Evolutionary conservation across 2,329 filamentous ascomycete species (phyloP).

Genomic region (Annulohypoxylon truncatum): DNA sequence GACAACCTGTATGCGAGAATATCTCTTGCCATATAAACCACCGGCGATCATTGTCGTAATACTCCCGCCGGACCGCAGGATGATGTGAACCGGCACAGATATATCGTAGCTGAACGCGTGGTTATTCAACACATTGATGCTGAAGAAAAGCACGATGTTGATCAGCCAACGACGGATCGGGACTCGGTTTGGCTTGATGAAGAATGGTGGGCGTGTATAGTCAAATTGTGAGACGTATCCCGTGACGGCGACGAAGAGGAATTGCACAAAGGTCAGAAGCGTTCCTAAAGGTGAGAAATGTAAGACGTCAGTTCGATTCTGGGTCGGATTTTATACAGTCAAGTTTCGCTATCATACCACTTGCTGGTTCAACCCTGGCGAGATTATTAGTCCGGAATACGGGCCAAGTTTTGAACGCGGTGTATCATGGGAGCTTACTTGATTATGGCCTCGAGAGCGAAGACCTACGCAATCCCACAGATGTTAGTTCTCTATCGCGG

Average conservation of each 20-base stretch:
- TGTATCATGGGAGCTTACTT: constrained; percentile 70
- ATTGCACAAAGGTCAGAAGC: constrained; percentile 89
- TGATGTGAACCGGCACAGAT: constrained; percentile 96
- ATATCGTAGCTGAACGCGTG: constrained; percentile 98
- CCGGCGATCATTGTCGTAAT: constrained; percentile 96
- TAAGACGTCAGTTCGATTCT: constrained; percentile 22
- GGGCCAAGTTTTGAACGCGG: constrained; percentile 24
- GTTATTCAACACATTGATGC: constrained; percentile 96
- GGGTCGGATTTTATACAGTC: constrained; percentile 15
- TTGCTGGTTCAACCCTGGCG: constrained; percentile 80
- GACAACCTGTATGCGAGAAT: constrained; percentile 81
- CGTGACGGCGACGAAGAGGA: constrained; percentile 81
- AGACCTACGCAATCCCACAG: constrained; percentile 72
- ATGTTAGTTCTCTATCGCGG: constrained; percentile 29
- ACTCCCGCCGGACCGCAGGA: constrained; percentile 92
- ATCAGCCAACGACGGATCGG: constrained; percentile 86
- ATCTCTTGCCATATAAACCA: constrained; percentile 85
- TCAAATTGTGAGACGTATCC: constrained; percentile 83
- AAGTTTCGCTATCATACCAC: constrained; percentile 66
- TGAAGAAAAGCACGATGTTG: constrained; percentile 91
- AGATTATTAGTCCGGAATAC: constrained; percentile 38
- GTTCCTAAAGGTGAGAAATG: constrained; percentile 66
- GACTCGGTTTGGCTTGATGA: constrained; percentile 80
- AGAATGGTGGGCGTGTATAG: constrained; percentile 72
- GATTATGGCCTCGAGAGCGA: constrained; percentile 92